A percentile compares a stretch with the other conserved stretches of the same genome.
These are phyloP conservation scores for Colletotrichum chrysophilum DNA, from an alignment of 2,329 filamentous ascomycete genomes.

Conservation along the genomic window DNA sequence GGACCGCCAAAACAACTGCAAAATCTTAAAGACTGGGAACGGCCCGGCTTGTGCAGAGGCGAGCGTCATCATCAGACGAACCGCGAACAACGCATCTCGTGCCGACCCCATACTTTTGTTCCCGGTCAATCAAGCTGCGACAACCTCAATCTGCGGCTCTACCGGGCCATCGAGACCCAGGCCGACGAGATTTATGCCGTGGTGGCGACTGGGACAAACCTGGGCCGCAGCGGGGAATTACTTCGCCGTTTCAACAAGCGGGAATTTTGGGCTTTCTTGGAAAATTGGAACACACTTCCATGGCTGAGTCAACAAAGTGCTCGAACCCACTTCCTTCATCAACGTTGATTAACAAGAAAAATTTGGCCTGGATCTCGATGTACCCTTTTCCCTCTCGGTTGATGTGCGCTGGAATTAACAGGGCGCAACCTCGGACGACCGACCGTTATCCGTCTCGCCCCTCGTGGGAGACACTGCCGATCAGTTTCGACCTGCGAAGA, in stretches of 20 bases:
- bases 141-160: constrained; percentile 16
- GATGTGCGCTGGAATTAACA: not conserved
- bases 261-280: not conserved
- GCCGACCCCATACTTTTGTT: not conserved
- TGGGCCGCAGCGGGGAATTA: not conserved
- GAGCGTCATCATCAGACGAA: constrained; percentile 15
- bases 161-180: not conserved
- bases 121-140: constrained; percentile 16
- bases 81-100: not conserved
- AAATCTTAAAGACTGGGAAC: constrained; percentile 16
- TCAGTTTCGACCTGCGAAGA: not conserved
- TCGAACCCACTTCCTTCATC: not conserved
- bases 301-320: not conserved
- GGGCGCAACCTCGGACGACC: not conserved
- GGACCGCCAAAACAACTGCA: not conserved
- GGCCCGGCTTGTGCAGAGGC: not conserved
- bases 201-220: not conserved
- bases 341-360: not conserved
- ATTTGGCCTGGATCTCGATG: not conserved
- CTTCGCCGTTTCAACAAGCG: constrained; percentile 2
- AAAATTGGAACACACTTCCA: not conserved
- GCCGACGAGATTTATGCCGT: not conserved
- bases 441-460: not conserved
- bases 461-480: not conserved
- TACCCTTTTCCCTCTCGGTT: not conserved